A percentile compares a stretch with the other conserved stretches of the same genome.
Conservation (phyloP, 768 basidiomycete genomes). For the Plicaturopsis crispa region DNA sequence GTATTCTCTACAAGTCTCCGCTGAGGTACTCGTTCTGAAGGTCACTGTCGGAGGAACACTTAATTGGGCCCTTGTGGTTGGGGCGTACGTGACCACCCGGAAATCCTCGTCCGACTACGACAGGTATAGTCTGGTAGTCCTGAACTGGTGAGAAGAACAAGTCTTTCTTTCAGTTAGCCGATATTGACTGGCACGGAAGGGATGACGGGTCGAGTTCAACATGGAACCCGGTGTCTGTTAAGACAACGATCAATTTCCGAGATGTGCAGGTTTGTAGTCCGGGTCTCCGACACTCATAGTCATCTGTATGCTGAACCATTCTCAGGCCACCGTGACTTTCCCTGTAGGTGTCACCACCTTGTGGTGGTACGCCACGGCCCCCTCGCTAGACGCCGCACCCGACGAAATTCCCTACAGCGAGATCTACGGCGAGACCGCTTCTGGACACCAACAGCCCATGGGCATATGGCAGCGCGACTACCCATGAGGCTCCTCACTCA, state of each 20-base stretch:
- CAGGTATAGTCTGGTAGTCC: slow-evolving; percentile 64
- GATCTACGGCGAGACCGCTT: too few species aligned
- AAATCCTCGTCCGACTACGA: slow-evolving; percentile 46
- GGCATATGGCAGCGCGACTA: too few species aligned
- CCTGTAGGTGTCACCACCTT: too few species aligned
- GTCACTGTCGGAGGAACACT: slow-evolving; percentile 44
- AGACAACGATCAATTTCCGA: slow-evolving; percentile 55
- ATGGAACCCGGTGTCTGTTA: slow-evolving; percentile 49
- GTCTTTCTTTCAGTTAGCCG: not conserved
- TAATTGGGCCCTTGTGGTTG: slow-evolving; percentile 53
- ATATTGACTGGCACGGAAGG: slow-evolving; percentile 23
- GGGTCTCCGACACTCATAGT: too few species aligned
- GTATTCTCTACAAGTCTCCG: too few species aligned
- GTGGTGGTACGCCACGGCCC: too few species aligned
- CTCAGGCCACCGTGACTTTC: too few species aligned
- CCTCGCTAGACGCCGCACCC: too few species aligned
- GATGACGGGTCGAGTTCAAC: slow-evolving; percentile 39
- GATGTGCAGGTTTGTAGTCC: slow-evolving; percentile 41
- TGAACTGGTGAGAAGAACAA: slow-evolving; percentile 47
- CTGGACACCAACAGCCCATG: too few species aligned
- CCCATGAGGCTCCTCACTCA: too few species aligned
- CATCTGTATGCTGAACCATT: too few species aligned
- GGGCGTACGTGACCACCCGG: slow-evolving; percentile 57
- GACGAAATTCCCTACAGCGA: too few species aligned
- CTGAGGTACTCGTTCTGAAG: not conserved